These are phyloP conservation scores for Candida tallmaniae DNA, from an alignment of 805 yeast species.

Conservation along the genomic window DNA sequence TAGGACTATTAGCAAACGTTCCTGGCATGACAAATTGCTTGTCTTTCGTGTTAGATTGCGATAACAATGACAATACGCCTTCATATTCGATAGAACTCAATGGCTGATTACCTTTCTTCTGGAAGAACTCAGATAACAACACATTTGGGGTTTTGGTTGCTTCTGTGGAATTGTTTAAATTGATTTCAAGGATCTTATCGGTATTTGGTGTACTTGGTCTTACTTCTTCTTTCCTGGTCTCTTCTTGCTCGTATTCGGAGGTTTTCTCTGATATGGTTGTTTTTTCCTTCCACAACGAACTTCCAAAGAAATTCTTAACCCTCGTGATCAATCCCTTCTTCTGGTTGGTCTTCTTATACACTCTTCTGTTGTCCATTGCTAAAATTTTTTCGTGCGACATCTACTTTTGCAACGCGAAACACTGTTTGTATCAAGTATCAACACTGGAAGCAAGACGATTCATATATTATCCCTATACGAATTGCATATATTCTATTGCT, in stretches of 20 bases:
- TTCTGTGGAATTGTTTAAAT: too few relatives aligned
- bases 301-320: conserved; percentile 2
- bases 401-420: too few relatives aligned
- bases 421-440: too few relatives aligned
- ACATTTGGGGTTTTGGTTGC: conserved; percentile 39
- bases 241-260: neutral
- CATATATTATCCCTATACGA: too few relatives aligned
- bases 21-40: conserved; percentile 11
- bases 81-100: conserved; percentile 71
- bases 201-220: too few relatives aligned
- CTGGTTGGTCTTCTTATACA: conserved; percentile 9
- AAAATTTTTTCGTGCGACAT: too few relatives aligned
- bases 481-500: too few relatives aligned
- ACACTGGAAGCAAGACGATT: too few relatives aligned
- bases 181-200: neutral
- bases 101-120: conserved; percentile 70
- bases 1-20: conserved; percentile 8
- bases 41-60: conserved; percentile 11
- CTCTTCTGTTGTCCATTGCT: conserved; percentile 14
- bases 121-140: conserved; percentile 63
- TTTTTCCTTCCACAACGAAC: conserved; percentile 6
- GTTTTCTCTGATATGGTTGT: neutral
- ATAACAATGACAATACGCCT: conserved; percentile 66
- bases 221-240: neutral
- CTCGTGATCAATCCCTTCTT: conserved; percentile 3